phyloP scores from a whole-genome alignment of 352 stramenopile species.

The Phytopythium sindhum region DNA sequence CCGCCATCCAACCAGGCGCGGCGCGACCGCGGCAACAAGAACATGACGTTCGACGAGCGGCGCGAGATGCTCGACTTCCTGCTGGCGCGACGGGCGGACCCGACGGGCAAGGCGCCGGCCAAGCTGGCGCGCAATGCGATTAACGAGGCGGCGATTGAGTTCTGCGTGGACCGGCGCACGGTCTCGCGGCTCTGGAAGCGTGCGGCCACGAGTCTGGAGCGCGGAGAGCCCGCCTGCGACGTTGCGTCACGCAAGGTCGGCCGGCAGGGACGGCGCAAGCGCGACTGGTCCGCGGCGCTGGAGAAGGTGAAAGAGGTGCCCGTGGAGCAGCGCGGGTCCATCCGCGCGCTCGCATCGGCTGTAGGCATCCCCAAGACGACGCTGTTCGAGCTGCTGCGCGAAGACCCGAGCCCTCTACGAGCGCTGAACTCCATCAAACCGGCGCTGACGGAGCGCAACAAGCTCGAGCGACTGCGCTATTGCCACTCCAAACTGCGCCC shows the following conservation, averaged over 20 bases:
- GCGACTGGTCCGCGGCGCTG: constrained; percentile 40
- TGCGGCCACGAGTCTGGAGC: constrained; percentile 33
- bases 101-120: constrained; percentile 13
- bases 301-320: constrained; percentile 40
- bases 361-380: constrained; percentile 47
- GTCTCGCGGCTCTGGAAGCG: constrained; percentile 44
- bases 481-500: constrained; percentile 28
- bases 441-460: constrained; percentile 40
- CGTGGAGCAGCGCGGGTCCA: constrained; percentile 30
- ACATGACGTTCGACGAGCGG: constrained; percentile 41
- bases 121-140: constrained; percentile 41
- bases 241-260: constrained; percentile 40
- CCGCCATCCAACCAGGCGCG: background rate
- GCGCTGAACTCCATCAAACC: constrained; percentile 38
- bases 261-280: constrained; percentile 33
- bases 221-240: constrained; percentile 34
- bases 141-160: constrained; percentile 32
- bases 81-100: constrained; percentile 26
- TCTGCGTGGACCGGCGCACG: constrained; percentile 34
- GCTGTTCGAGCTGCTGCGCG: constrained; percentile 35
- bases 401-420: constrained; percentile 22
- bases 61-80: constrained; percentile 44
- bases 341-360: constrained; percentile 33
- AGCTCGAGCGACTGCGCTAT: constrained; percentile 32
- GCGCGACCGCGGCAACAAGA: constrained; percentile 31